Evolutionary conservation across 2,329 filamentous ascomycete species (phyloP).

Genomic region (Fusarium sp.): DNA sequence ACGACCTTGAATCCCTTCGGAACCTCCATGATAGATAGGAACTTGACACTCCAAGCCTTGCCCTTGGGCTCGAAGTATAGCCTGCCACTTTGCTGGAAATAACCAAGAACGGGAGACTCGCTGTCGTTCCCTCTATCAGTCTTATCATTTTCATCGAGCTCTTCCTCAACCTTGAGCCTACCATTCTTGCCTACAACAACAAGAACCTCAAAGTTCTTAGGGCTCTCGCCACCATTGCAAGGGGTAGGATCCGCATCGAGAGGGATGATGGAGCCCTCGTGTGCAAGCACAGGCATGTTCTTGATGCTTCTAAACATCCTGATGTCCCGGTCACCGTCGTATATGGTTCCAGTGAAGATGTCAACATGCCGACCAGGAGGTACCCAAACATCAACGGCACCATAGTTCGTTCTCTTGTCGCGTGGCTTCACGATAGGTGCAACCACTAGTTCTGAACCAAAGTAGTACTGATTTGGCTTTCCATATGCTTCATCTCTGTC

Average conservation of each 20-base stretch:
- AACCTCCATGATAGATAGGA: constrained; percentile 14
- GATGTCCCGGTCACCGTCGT: constrained; percentile 64
- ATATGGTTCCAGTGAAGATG: constrained; percentile 65
- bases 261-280: constrained; percentile 66
- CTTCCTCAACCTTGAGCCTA: constrained; percentile 59
- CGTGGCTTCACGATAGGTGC: constrained; percentile 64
- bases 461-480: constrained; percentile 66
- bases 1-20: background rate
- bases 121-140: background rate
- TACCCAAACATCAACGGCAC: constrained; percentile 63
- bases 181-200: constrained; percentile 59
- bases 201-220: constrained; percentile 58
- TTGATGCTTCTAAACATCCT: constrained; percentile 60
- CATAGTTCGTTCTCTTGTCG: constrained; percentile 56
- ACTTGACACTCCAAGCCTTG: constrained; percentile 27
- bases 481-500: constrained; percentile 62
- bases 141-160: constrained; percentile 36
- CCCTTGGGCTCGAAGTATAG: background rate
- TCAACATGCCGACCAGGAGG: constrained; percentile 65
- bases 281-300: constrained; percentile 62
- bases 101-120: background rate
- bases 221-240: constrained; percentile 58
- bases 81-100: constrained; percentile 6
- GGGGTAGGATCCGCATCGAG: constrained; percentile 57
- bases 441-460: constrained; percentile 65